Evolutionary conservation across 345 rosid genomes (phyloP), one percentile per base, ranked within the genome.

Genomic region (Populus pruinosa): DNA sequence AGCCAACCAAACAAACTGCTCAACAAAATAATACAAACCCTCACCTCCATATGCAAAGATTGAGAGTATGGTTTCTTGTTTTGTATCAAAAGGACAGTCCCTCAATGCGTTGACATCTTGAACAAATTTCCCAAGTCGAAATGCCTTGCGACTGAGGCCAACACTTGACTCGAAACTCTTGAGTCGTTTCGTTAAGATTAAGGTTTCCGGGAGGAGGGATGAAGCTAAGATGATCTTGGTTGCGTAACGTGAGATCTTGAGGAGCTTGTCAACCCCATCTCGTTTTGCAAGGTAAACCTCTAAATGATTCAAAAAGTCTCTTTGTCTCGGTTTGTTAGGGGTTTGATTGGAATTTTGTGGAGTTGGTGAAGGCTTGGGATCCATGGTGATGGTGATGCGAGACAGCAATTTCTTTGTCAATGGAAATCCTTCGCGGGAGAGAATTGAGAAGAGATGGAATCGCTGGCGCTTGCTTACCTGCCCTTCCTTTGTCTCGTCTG

Each of bases 121-220:
- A 11, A 95, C 85, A 81, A 93, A 95, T 86, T 95, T 95, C 0
- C 98, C 98, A 17, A 95, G 89, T 55, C 97, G 94, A 78, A 95
- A 95, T 41, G 99, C 99, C 84, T 95, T 95, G 44, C 98, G 99
- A 67, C 97, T 95, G 44, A 95, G 85, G n/a, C 98, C 99, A 49
- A 93, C 97, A 69, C 93, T 93, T 12, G 99, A 91, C 75, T 95
- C 99, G 87, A 95, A 95, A 86, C 83, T 83, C 85, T 87, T 90
- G 78, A 95, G 90, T 1, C 91, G 86, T 44, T 29, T 53, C 12
- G 59, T 77, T 50, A 91, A 49, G 66, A 86, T 71, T 14, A 71
- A 82, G 66, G 88, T 23, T 77, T 90, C 92, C 21, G 90, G 87
- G 75, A 88, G 84, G 50, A 83, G 76, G 0, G 94, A 88, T 73